Evolutionary conservation across 2,329 filamentous ascomycete species (phyloP).

Genomic region (Arachnomyces sp.): DNA sequence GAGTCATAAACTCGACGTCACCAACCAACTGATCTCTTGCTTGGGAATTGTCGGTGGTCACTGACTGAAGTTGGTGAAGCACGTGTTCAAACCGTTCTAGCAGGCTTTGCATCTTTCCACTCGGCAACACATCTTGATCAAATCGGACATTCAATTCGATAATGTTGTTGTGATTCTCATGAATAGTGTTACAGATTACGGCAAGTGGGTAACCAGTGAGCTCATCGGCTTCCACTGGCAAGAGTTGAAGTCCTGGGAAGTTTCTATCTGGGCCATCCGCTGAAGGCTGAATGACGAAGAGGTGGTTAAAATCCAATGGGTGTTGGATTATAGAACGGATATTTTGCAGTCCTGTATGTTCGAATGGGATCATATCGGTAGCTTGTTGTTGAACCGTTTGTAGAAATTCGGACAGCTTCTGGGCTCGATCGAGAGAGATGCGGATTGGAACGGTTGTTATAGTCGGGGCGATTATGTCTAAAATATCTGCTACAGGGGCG

Average conservation of each 20-base stretch:
- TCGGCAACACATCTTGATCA: neutral
- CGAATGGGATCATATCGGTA: slow-evolving; percentile 49
- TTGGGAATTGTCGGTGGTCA: too few relatives aligned
- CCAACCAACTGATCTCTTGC: too few relatives aligned
- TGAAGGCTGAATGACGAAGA: slow-evolving; percentile 25
- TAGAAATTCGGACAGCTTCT: slow-evolving; percentile 41
- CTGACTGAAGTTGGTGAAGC: slow-evolving; percentile 20
- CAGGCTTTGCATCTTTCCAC: neutral
- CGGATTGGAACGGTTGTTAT: slow-evolving; percentile 35
- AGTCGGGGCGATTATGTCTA: slow-evolving; percentile 34
- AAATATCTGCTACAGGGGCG: slow-evolving; percentile 28
- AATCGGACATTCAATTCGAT: slow-evolving; percentile 17
- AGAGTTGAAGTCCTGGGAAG: neutral
- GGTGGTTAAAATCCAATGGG: slow-evolving; percentile 30
- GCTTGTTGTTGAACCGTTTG: slow-evolving; percentile 47
- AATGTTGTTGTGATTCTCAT: slow-evolving; percentile 19
- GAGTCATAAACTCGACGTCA: too few relatives aligned
- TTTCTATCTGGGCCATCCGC: neutral
- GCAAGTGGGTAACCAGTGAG: too few relatives aligned
- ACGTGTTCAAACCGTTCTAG: neutral
- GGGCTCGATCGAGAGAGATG: slow-evolving; percentile 22
- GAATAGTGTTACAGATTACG: slow-evolving; percentile 13
- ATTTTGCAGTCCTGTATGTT: slow-evolving; percentile 43
- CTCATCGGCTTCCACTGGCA: too few relatives aligned
- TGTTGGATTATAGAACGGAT: slow-evolving; percentile 37